These are phyloP conservation scores for Tardiomyces blankii DNA, from an alignment of 1,139 yeast species.

Conservation along the genomic window DNA sequence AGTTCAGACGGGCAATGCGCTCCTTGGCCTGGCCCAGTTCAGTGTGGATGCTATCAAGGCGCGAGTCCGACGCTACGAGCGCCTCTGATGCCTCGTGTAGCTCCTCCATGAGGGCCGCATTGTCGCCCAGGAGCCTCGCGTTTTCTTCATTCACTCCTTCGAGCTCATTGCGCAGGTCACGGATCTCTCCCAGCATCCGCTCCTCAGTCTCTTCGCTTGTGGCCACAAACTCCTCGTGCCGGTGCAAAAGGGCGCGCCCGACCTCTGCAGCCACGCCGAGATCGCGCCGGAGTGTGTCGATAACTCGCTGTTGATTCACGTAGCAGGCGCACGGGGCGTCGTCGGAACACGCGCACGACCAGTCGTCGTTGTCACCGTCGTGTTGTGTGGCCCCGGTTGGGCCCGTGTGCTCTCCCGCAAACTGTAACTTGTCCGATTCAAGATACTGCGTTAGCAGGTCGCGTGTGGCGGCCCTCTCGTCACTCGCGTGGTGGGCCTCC, in stretches of 20 bases:
- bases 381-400: not conserved
- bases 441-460: not conserved
- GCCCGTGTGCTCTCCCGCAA: too few species aligned
- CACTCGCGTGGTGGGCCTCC: too few species aligned
- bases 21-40: constrained; percentile 10
- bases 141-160: constrained; percentile 9
- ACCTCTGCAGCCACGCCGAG: constrained; percentile 18
- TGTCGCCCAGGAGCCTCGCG: constrained; percentile 8
- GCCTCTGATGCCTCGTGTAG: constrained; percentile 10
- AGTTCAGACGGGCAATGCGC: constrained; percentile 10
- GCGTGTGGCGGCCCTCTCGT: not conserved
- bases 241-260: constrained; percentile 16
- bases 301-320: not conserved
- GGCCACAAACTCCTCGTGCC: constrained; percentile 11
- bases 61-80: constrained; percentile 6
- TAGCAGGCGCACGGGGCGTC: not conserved
- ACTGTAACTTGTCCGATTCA: not conserved
- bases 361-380: not conserved
- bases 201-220: constrained; percentile 8
- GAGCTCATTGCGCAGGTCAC: constrained; percentile 9
- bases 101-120: constrained; percentile 13
- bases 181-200: constrained; percentile 11
- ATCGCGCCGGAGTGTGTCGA: constrained; percentile 11
- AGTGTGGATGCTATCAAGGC: constrained; percentile 7
- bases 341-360: not conserved